Evolutionary conservation across 2,329 filamentous ascomycete species (phyloP).

Genomic region (Nothophoma quercina): DNA sequence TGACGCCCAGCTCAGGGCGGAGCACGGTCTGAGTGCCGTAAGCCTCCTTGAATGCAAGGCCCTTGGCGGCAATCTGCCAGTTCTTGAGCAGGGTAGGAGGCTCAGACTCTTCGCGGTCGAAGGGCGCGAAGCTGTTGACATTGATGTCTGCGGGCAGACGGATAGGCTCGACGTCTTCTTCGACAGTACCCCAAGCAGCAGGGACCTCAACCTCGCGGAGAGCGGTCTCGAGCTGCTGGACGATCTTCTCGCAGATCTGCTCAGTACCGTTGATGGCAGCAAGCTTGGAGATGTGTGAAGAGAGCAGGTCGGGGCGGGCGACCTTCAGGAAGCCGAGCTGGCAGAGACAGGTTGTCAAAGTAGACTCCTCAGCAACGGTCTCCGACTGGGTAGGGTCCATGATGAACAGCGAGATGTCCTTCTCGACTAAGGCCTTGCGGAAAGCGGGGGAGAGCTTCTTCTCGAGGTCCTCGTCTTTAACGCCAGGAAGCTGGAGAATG

Average conservation of each 20-base stretch:
- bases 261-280: slow-evolving; percentile 65
- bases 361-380: slow-evolving; percentile 70
- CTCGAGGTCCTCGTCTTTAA: slow-evolving; percentile 89
- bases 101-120: slow-evolving; percentile 78
- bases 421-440: slow-evolving; percentile 74
- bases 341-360: slow-evolving; percentile 70
- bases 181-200: slow-evolving; percentile 78
- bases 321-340: slow-evolving; percentile 86
- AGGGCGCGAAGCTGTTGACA: slow-evolving; percentile 81
- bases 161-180: slow-evolving; percentile 63
- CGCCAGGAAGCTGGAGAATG: slow-evolving; percentile 76
- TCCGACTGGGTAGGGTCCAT: slow-evolving; percentile 75
- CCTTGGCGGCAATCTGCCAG: slow-evolving; percentile 87
- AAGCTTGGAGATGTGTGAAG: slow-evolving; percentile 71
- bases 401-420: slow-evolving; percentile 74
- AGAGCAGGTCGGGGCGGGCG: slow-evolving; percentile 71
- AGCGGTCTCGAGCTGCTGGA: slow-evolving; percentile 68
- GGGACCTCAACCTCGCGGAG: slow-evolving; percentile 79
- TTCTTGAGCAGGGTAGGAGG: slow-evolving; percentile 70
- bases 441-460: slow-evolving; percentile 78
- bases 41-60: slow-evolving; percentile 91
- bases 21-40: slow-evolving; percentile 77
- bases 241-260: slow-evolving; percentile 69
- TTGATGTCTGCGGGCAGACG: slow-evolving; percentile 71
- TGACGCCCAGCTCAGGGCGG: slow-evolving; percentile 83